Percentiles rank a stretch among this genome's conserved stretches.
Evolutionary conservation across 2,329 filamentous ascomycete species (phyloP).

Genomic region (Sporothrix inflata): DNA sequence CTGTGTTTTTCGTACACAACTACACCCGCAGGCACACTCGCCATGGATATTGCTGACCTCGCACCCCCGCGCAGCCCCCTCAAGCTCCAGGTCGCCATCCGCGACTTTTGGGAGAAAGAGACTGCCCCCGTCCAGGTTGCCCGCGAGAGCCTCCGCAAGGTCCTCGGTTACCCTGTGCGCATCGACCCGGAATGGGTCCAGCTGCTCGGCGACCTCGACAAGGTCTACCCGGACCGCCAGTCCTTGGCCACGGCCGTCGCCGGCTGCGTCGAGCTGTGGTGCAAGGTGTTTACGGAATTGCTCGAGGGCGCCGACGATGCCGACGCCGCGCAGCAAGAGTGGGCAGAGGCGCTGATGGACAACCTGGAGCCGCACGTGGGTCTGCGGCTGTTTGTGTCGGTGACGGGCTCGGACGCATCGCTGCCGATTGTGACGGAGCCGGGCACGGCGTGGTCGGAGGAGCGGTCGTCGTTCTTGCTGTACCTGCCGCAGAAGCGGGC

Average conservation of each 20-base stretch:
- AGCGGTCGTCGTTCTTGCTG: slow-evolving; percentile 46
- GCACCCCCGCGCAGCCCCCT: slow-evolving; percentile 43
- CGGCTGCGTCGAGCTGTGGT: slow-evolving; percentile 47
- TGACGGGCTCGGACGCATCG: slow-evolving; percentile 32
- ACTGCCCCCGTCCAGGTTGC: slow-evolving; percentile 42
- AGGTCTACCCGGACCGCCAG: slow-evolving; percentile 46
- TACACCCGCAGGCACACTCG: too few species aligned
- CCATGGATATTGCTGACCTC: background rate
- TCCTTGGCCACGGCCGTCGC: slow-evolving; percentile 45
- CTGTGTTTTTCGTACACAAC: too few species aligned
- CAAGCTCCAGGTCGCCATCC: slow-evolving; percentile 48
- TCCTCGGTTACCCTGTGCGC: slow-evolving; percentile 47
- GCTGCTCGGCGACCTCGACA: slow-evolving; percentile 45
- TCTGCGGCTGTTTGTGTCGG: slow-evolving; percentile 45
- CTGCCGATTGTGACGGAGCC: slow-evolving; percentile 23
- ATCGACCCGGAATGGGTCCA: slow-evolving; percentile 51
- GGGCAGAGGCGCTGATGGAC: slow-evolving; percentile 50
- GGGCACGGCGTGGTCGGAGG: slow-evolving; percentile 45
- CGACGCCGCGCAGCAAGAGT: slow-evolving; percentile 46
- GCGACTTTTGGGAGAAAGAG: slow-evolving; percentile 48
- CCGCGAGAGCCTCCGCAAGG: slow-evolving; percentile 39
- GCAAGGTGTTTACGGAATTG: slow-evolving; percentile 45
- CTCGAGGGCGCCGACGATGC: slow-evolving; percentile 35
- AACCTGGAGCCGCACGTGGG: slow-evolving; percentile 35
- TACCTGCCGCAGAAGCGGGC: slow-evolving; percentile 42